Percentiles rank a stretch among this genome's conserved stretches.
Conservation (phyloP, 148 eudicot genomes). For the Rheum nobile region DNA sequence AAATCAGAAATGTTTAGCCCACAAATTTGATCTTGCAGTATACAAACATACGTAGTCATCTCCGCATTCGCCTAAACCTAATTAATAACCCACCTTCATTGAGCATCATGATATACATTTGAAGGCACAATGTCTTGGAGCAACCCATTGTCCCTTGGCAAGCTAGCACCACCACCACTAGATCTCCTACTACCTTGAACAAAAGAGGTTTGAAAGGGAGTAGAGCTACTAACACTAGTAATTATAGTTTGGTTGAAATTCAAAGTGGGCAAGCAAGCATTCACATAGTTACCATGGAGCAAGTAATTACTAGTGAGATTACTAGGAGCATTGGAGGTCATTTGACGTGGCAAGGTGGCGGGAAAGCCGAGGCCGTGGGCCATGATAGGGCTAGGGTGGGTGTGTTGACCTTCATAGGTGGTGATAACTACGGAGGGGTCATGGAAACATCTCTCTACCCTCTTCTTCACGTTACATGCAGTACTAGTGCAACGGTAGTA, state of each 20-base stretch:
- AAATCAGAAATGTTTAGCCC: background rate
- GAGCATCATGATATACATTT: background rate
- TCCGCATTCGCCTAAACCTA: background rate
- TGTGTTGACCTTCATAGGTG: slow-evolving; percentile 88
- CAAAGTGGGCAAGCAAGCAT: background rate
- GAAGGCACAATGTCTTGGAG: slow-evolving; percentile 4
- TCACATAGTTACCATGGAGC: background rate
- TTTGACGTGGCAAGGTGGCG: background rate
- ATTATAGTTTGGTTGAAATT: background rate
- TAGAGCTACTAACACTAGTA: background rate
- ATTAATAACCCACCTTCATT: background rate
- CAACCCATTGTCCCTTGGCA: slow-evolving; percentile 5
- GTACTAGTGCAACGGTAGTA: slow-evolving; percentile 84
- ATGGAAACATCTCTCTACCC: slow-evolving; percentile 61
- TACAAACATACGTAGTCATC: background rate
- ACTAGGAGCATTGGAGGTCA: background rate
- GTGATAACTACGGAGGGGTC: slow-evolving; percentile 73
- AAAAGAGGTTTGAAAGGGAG: background rate
- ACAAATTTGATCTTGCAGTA: background rate
- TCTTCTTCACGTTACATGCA: slow-evolving; percentile 82
- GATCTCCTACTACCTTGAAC: background rate
- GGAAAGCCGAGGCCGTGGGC: slow-evolving; percentile 18
- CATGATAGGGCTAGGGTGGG: slow-evolving; percentile 52
- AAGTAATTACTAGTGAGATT: background rate
- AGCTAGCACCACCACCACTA: background rate